These are phyloP conservation scores for Diplodia intermedia DNA, from an alignment of 2,329 filamentous ascomycete genomes.

Conservation along the genomic window DNA sequence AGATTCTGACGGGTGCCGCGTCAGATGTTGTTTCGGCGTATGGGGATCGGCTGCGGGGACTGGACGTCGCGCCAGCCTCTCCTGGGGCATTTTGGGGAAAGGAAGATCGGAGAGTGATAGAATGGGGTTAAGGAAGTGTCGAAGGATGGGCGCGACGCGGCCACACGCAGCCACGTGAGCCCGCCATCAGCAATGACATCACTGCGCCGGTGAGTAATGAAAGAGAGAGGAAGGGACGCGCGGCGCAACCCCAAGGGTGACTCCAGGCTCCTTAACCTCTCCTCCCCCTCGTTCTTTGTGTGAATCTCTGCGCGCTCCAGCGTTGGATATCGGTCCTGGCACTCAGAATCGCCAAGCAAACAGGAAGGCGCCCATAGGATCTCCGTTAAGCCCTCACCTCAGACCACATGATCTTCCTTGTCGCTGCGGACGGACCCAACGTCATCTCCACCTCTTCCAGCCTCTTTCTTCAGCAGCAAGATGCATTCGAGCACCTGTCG, in stretches of 20 bases:
- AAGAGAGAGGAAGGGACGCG: slow-evolving; percentile 19
- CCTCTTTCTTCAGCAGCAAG: neutral
- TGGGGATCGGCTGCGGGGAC: neutral
- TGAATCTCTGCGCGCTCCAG: neutral
- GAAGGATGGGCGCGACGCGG: neutral
- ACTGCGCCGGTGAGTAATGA: slow-evolving; percentile 8
- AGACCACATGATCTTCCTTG: neutral
- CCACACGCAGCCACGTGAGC: slow-evolving; percentile 10
- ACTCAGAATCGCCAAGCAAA: neutral
- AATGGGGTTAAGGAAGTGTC: neutral
- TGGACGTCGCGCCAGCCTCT: neutral
- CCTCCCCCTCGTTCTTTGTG: neutral
- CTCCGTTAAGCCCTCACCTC: neutral
- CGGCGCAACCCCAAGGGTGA: slow-evolving; percentile 16
- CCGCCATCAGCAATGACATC: slow-evolving; percentile 22
- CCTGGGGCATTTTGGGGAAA: neutral
- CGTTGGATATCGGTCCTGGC: neutral
- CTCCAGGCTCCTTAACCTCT: slow-evolving; percentile 5
- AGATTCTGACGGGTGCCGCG: slow-evolving; percentile 1
- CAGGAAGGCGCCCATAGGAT: neutral
- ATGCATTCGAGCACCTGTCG: neutral
- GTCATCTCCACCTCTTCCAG: slow-evolving; percentile 2
- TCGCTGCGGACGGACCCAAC: slow-evolving; percentile 19
- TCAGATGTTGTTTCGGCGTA: slow-evolving; percentile 13
- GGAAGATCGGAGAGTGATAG: neutral